These are phyloP conservation scores for Clathrospora elynae DNA, from an alignment of 2,329 filamentous ascomycete genomes.

Conservation along the genomic window DNA sequence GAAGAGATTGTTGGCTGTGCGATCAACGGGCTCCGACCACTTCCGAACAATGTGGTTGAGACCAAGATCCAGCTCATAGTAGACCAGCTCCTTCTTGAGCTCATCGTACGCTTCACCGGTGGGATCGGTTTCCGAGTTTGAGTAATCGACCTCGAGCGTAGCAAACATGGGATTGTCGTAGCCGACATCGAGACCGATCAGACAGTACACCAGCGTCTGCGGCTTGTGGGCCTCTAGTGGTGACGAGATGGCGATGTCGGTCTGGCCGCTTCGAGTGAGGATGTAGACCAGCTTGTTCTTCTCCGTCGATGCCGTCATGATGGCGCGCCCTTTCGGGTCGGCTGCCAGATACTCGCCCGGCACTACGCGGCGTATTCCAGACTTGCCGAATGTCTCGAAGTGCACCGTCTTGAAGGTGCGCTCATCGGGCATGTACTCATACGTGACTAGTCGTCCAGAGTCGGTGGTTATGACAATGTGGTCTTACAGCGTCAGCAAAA, in stretches of 20 bases:
- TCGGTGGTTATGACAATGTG: conserved; percentile 95
- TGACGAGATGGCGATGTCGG: conserved; percentile 94
- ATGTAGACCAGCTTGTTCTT: conserved; percentile 99
- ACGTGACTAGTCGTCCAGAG: conserved; percentile 90
- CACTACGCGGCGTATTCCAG: conserved; percentile 87
- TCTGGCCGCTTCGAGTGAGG: conserved; percentile 91
- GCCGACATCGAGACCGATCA: conserved; percentile 89
- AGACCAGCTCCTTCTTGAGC: conserved; percentile 87
- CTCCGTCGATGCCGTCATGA: conserved; percentile 89
- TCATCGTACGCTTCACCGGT: conserved; percentile 81
- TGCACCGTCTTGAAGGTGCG: conserved; percentile 90
- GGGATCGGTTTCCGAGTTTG: conserved; percentile 87
- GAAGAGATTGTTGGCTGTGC: conserved; percentile 86
- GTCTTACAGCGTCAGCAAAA: conserved; percentile 64
- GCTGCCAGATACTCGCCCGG: conserved; percentile 95
- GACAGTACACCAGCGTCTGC: conserved; percentile 84
- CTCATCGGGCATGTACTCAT: conserved; percentile 86
- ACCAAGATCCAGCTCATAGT: conserved; percentile 96
- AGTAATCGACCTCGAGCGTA: conserved; percentile 90
- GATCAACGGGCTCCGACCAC: conserved; percentile 93
- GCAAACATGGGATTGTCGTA: conserved; percentile 98
- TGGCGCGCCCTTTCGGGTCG: conserved; percentile 94
- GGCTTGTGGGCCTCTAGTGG: conserved; percentile 95
- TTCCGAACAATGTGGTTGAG: conserved; percentile 96
- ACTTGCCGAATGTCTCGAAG: conserved; percentile 97